A percentile compares a stretch with the other conserved stretches of the same genome.
phyloP scores from a whole-genome alignment of 176 grass and related monocot species.

The Aechmea fasciata region DNA sequence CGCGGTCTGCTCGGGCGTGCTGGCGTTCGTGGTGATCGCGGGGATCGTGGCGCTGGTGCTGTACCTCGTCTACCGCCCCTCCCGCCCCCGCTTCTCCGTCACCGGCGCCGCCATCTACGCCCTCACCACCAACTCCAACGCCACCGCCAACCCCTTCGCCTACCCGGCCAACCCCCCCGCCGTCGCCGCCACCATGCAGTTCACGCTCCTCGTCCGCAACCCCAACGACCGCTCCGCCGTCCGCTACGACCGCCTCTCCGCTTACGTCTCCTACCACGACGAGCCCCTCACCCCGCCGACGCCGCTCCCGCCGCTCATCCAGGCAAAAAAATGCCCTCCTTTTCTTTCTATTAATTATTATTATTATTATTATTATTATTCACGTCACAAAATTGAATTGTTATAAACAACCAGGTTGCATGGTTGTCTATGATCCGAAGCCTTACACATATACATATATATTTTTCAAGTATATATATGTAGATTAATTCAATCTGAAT shows the following conservation, averaged over 20 bases:
- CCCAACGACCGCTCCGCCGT: conserved; percentile 36
- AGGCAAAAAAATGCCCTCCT: no score
- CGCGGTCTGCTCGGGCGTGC: conserved; percentile 16
- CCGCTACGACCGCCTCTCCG: conserved; percentile 55
- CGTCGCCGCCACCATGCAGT: conserved; percentile 50
- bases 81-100: conserved; percentile 36
- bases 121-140: conserved; percentile 33
- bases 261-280: conserved; percentile 55
- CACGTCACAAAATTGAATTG: no score
- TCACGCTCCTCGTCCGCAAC: conserved; percentile 65
- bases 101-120: conserved; percentile 51
- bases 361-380: no score
- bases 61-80: conserved; percentile 59
- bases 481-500: no score
- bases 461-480: no score
- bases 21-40: conserved; percentile 19
- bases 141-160: background rate
- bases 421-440: no score
- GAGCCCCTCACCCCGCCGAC: conserved; percentile 46
- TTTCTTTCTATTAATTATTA: no score
- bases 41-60: conserved; percentile 45
- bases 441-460: no score
- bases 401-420: no score
- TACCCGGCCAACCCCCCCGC: background rate
- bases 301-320: conserved; percentile 40